These are phyloP conservation scores for Phoma sp. DNA, from an alignment of 2,329 filamentous ascomycete genomes.

Conservation along the genomic window DNA sequence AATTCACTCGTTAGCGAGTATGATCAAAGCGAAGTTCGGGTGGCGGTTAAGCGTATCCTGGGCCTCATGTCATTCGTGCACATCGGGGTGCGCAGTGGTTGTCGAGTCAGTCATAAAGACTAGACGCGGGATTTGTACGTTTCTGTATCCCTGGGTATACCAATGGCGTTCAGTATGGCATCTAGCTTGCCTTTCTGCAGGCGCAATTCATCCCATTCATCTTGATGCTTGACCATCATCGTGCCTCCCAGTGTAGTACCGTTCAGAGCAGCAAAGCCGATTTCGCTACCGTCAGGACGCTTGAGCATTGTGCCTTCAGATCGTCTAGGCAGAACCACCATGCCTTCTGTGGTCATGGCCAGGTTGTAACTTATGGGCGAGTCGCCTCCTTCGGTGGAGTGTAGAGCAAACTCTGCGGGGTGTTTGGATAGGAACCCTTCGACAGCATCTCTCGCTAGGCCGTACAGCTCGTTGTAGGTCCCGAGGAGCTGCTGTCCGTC, in stretches of 20 bases:
- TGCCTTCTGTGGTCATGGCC: slow-evolving; percentile 60
- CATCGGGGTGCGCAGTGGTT: no score
- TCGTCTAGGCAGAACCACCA: slow-evolving; percentile 61
- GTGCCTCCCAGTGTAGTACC: slow-evolving; percentile 64
- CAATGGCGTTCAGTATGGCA: slow-evolving; percentile 50
- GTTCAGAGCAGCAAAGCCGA: slow-evolving; percentile 59
- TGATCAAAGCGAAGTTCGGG: not conserved
- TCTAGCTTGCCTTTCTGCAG: slow-evolving; percentile 51
- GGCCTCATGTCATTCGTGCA: not conserved
- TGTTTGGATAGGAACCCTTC: slow-evolving; percentile 52
- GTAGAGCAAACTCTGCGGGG: slow-evolving; percentile 34
- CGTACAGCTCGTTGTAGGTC: slow-evolving; percentile 45
- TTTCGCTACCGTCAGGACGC: slow-evolving; percentile 46
- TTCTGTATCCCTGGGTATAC: slow-evolving; percentile 34
- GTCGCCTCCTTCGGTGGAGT: slow-evolving; percentile 42
- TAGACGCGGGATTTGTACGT: slow-evolving; percentile 16
- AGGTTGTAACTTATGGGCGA: slow-evolving; percentile 64
- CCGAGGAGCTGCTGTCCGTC: slow-evolving; percentile 43
- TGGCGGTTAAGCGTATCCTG: not conserved
- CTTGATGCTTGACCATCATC: slow-evolving; percentile 63
- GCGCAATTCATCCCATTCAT: slow-evolving; percentile 59
- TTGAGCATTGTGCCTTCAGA: slow-evolving; percentile 53
- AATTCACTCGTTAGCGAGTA: not conserved
- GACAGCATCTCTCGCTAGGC: slow-evolving; percentile 41
- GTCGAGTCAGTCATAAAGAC: not conserved